Evolutionary conservation across 2,329 filamentous ascomycete genomes (phyloP).

Genomic region (Stromatinia cepivora): DNA sequence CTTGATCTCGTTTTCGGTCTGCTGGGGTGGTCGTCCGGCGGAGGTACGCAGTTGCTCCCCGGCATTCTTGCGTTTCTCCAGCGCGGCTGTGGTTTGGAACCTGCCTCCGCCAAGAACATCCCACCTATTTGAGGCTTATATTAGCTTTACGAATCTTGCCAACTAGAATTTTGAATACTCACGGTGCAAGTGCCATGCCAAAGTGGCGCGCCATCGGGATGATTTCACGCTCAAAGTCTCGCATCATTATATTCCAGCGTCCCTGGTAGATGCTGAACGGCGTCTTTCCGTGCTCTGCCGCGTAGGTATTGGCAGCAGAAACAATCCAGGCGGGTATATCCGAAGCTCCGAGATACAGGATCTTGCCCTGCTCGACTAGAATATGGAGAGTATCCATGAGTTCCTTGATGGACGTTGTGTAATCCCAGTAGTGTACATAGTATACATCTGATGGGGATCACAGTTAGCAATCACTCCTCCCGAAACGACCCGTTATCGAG

Average conservation of each 20-base stretch:
- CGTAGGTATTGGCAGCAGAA: slow-evolving; percentile 62
- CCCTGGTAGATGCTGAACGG: slow-evolving; percentile 70
- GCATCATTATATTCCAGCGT: slow-evolving; percentile 56
- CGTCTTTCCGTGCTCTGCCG: slow-evolving; percentile 64
- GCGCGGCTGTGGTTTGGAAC: slow-evolving; percentile 50
- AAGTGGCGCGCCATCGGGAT: slow-evolving; percentile 58
- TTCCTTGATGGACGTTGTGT: slow-evolving; percentile 59
- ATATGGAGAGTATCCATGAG: slow-evolving; percentile 66
- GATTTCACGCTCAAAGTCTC: slow-evolving; percentile 63
- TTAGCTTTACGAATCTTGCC: no score
- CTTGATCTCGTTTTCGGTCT: slow-evolving; percentile 43
- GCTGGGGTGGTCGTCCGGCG: no score
- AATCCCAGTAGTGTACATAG: slow-evolving; percentile 47
- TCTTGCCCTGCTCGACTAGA: slow-evolving; percentile 59
- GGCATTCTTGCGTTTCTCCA: slow-evolving; percentile 42
- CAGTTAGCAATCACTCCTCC: no score
- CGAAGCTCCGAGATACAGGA: slow-evolving; percentile 64
- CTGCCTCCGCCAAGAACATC: slow-evolving; percentile 50
- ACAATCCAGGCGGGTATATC: slow-evolving; percentile 71
- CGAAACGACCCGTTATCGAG: no score
- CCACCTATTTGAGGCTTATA: slow-evolving; percentile 41
- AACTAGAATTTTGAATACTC: no score
- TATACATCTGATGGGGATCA: slow-evolving; percentile 43
- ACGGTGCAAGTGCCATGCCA: slow-evolving; percentile 55
- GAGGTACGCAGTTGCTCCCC: slow-evolving; percentile 27